Conservation (phyloP, 2,329 filamentous ascomycete species). For the Arthrobotrys pseudoclavata region DNA sequence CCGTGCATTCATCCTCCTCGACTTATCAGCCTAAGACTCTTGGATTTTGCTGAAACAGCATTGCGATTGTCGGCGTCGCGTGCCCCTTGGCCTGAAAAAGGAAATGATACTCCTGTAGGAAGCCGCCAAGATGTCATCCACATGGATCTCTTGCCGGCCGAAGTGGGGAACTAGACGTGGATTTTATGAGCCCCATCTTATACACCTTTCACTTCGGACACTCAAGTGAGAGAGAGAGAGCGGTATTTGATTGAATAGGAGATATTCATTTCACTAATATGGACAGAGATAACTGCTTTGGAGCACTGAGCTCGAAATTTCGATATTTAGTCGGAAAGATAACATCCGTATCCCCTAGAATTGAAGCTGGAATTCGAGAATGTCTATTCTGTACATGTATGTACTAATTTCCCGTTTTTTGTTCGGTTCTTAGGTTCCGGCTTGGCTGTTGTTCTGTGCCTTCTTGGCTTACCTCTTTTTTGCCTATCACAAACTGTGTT, state of each 20-base stretch:
- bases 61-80: conserved; percentile 32
- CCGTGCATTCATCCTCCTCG: neutral
- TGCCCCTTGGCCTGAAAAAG: conserved; percentile 40
- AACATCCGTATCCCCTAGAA: conserved; percentile 7
- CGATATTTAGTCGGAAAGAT: neutral
- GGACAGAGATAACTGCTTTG: neutral
- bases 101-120: conserved; percentile 13
- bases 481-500: conserved; percentile 8
- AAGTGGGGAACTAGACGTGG: neutral
- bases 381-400: neutral
- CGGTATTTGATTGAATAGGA: conserved; percentile 6
- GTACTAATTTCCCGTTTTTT: conserved; percentile 1
- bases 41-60: conserved; percentile 26
- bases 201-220: neutral
- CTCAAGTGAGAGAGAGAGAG: neutral
- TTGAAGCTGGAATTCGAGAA: neutral
- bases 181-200: conserved; percentile 8
- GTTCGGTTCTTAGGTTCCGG: conserved; percentile 36
- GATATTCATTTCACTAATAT: neutral
- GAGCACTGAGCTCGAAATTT: neutral
- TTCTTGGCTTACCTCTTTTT: conserved; percentile 23
- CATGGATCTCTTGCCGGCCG: conserved; percentile 1
- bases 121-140: conserved; percentile 15
- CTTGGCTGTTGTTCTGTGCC: conserved; percentile 31
- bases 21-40: neutral